Conservation (phyloP, 306 rosid species). For the Rosa lucieae region DNA sequence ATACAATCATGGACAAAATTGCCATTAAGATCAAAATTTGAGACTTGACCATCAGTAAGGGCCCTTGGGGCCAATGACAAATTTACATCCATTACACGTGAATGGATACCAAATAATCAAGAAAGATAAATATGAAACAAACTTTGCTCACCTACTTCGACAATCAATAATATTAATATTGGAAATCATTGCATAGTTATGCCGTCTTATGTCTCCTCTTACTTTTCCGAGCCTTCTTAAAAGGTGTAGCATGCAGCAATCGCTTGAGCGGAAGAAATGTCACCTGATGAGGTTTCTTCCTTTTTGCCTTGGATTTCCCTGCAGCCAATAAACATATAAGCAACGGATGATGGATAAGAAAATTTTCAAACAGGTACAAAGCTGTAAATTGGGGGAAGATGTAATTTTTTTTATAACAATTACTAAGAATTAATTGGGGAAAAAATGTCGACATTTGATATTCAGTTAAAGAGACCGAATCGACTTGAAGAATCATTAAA, state of each 20-base stretch:
- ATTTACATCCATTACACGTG: background rate
- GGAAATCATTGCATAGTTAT: background rate
- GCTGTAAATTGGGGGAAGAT: background rate
- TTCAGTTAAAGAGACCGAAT: background rate
- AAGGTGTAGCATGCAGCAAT: constrained; percentile 37
- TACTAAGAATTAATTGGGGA: background rate
- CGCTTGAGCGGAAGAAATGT: constrained; percentile 50
- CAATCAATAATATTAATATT: background rate
- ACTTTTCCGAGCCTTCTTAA: constrained; percentile 56
- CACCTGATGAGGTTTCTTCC: constrained; percentile 33
- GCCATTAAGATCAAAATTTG: background rate
- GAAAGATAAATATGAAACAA: background rate
- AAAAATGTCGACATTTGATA: background rate
- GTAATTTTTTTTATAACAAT: background rate
- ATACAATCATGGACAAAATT: background rate
- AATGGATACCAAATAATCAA: background rate
- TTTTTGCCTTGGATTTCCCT: constrained; percentile 51
- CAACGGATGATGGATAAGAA: constrained; percentile 2
- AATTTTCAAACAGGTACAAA: background rate
- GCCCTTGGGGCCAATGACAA: background rate
- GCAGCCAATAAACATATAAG: constrained; percentile 26
- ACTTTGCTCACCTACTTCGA: background rate
- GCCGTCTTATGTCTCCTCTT: constrained; percentile 25
- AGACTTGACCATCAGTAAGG: background rate
- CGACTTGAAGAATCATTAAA: background rate